Conservation (phyloP, 805 yeast genomes). For the Sugiyamaella mastotermitis region DNA sequence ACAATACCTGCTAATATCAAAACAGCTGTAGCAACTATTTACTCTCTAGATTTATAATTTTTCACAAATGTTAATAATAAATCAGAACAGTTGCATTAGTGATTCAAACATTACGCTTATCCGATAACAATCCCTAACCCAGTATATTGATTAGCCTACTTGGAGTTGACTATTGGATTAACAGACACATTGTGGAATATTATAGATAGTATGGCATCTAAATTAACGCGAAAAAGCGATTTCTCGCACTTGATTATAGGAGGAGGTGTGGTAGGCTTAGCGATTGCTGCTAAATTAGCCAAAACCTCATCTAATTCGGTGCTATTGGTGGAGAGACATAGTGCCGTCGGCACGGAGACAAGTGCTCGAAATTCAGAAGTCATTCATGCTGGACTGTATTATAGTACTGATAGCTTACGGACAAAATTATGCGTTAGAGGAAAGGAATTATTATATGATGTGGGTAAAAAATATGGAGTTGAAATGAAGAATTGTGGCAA, state of each 20-base stretch:
- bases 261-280: constrained; percentile 80
- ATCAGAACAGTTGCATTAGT: too few relatives aligned
- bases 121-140: too few relatives aligned
- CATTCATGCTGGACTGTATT: constrained; percentile 85
- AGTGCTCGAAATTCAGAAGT: constrained; percentile 91
- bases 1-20: constrained; percentile 13
- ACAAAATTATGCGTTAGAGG: constrained; percentile 71
- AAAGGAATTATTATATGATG: constrained; percentile 56
- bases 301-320: constrained; percentile 44
- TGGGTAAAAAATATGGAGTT: constrained; percentile 41
- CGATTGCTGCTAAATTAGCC: constrained; percentile 67
- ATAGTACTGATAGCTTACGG: constrained; percentile 63
- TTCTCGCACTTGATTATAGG: constrained; percentile 49
- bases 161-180: too few relatives aligned
- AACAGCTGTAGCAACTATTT: constrained; percentile 6
- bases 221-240: too few relatives aligned
- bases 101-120: too few relatives aligned
- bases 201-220: too few relatives aligned
- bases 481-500: constrained; percentile 60
- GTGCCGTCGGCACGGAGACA: constrained; percentile 67
- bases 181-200: too few relatives aligned
- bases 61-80: too few relatives aligned
- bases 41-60: too few relatives aligned
- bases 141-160: too few relatives aligned
- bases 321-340: constrained; percentile 63